Evolutionary conservation across 2,329 filamentous ascomycete genomes (phyloP), one percentile per base, ranked within the genome.

Genomic region (Aspergillus aculeatinus): DNA sequence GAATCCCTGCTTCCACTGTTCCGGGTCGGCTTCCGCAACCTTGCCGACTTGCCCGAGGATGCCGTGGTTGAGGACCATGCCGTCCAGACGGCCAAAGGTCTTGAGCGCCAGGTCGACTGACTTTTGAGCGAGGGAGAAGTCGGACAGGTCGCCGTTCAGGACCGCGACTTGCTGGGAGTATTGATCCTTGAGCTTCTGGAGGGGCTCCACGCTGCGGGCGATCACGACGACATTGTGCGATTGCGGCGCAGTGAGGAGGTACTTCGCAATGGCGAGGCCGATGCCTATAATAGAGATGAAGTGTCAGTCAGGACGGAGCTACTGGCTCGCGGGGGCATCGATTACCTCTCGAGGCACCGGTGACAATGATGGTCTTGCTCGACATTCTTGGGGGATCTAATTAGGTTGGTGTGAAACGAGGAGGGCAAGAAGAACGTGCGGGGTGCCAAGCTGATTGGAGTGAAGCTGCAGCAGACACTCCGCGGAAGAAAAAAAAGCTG

Each of bases 21-120:
- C 86, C 0, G 87, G 71, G n/a, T 85, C 84, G 16, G 83, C 82
- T 58, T 94, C 85, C 3, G 79, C 86, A 49, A 98, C 79, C 60
- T 85, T 86, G 54, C 85, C 86, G 48, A 96, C 87, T 1, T 92
- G 90, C n/a, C 87, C 84, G 49, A 99, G 78, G 0, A 87, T 81
- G 21, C 92, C 93, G 72, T 99, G 95, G 75, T 98, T 98, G 63
- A 98, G 79, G 12, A 99, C 86, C 49, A 99, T 74, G 1, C 88
- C 89, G 72, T 99, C 92, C 4, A 99, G 77, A 52, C 80, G 81
- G 10, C 88, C 89, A 74, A 91, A 98, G 0, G 84, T 79, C 29
- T 83, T 78, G 11, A 89, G 70, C 0, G 92, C 89, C 1, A 87
- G 77, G 3, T 88, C 80, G 4, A 91, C 85, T 4, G 89, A 84